phyloP scores from a whole-genome alignment of 192 early-diverging fungal species.

The Jimgerdemannia lactiflua region DNA sequence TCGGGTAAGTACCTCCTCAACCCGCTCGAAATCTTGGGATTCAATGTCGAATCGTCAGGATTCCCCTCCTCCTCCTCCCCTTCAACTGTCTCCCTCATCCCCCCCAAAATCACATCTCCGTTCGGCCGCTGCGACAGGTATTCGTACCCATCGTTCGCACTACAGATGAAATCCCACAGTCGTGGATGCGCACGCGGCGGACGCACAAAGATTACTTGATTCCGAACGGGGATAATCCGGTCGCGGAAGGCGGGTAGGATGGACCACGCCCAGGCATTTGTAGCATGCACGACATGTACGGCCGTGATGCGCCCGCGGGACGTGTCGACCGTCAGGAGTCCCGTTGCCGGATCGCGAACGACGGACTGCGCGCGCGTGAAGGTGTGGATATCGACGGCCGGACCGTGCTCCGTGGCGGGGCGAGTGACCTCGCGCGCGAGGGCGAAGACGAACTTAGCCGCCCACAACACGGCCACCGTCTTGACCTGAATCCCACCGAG shows the following conservation, averaged over 20 bases:
- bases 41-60: constrained; percentile 17
- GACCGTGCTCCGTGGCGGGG: not conserved
- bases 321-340: not conserved
- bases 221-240: constrained; percentile 13
- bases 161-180: constrained; percentile 30
- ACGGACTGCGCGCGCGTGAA: constrained; percentile 1
- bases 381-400: not conserved
- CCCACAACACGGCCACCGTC: constrained; percentile 17
- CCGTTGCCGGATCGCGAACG: not conserved
- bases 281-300: constrained; percentile 15
- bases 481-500: constrained; percentile 20
- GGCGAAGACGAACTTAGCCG: constrained; percentile 19
- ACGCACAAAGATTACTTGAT: constrained; percentile 19
- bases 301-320: constrained; percentile 13
- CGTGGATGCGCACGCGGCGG: constrained; percentile 4
- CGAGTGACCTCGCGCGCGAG: constrained; percentile 9
- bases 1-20: constrained; percentile 14
- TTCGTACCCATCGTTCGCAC: constrained; percentile 25
- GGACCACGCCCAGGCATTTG: constrained; percentile 21
- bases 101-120: constrained; percentile 21
- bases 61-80: not conserved
- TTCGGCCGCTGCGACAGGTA: constrained; percentile 24
- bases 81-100: constrained; percentile 14
- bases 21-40: constrained; percentile 1
- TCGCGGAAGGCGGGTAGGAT: constrained; percentile 4